phyloP scores from a whole-genome alignment of 1,139 yeast genomes.

The Lodderomyces pseudojiufengensis region DNA sequence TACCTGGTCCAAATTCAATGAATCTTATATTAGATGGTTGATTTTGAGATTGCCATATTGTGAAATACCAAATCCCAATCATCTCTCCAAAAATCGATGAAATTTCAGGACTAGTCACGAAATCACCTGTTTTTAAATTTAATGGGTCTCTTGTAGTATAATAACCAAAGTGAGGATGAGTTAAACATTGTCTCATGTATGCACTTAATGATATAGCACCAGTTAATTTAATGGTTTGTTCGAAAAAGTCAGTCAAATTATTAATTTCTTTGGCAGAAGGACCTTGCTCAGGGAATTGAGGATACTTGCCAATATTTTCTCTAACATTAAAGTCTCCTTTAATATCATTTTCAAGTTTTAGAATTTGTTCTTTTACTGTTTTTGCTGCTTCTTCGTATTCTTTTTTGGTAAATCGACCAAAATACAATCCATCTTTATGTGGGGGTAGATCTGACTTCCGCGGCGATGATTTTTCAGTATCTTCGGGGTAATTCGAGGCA shows the following conservation, averaged over 20 bases:
- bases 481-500: background rate
- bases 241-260: conserved; percentile 39
- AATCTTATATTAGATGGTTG: conserved; percentile 38
- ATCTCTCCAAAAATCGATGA: conserved; percentile 87
- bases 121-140: conserved; percentile 63
- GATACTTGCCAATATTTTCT: conserved; percentile 33
- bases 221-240: conserved; percentile 58
- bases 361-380: conserved; percentile 32
- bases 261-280: conserved; percentile 17
- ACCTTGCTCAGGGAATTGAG: conserved; percentile 30
- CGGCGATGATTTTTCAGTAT: background rate
- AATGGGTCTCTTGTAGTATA: conserved; percentile 77
- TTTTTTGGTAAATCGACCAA: conserved; percentile 36
- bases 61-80: conserved; percentile 70
- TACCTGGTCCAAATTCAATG: conserved; percentile 89
- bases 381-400: conserved; percentile 41
- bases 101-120: conserved; percentile 82
- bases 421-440: conserved; percentile 17
- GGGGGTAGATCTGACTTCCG: conserved; percentile 5
- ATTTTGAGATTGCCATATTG: conserved; percentile 59
- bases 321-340: conserved; percentile 40
- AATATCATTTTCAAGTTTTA: conserved; percentile 32
- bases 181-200: conserved; percentile 78
- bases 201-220: conserved; percentile 76
- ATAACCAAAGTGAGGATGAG: conserved; percentile 77